Evolutionary conservation across 148 eudicot species (phyloP).

Genomic region (Rheum nobile): DNA sequence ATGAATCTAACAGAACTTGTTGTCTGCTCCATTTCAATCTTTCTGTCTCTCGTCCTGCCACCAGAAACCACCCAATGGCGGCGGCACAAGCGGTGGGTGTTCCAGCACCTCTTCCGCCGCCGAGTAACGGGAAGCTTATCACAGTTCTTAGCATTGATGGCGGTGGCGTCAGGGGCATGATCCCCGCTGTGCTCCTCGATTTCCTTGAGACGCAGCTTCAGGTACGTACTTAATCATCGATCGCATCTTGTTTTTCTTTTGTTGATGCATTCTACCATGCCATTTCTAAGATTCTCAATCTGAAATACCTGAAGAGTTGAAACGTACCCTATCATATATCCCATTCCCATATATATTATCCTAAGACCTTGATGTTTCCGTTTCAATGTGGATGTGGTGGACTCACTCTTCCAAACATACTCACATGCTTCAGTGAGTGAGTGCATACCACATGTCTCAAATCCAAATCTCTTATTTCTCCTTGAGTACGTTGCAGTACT

Average conservation of each 20-base stretch:
- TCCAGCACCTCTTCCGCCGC: not conserved
- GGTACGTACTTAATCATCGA: not conserved
- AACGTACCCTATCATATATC: no score
- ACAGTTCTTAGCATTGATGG: conserved; percentile 11
- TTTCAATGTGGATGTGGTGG: no score
- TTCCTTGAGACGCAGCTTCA: conserved; percentile 2
- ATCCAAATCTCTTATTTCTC: no score
- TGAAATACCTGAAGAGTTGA: no score
- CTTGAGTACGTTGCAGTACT: no score
- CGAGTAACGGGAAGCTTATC: conserved; percentile 7
- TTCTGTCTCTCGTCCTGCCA: not conserved
- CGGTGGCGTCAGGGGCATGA: conserved; percentile 8
- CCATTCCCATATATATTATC: no score
- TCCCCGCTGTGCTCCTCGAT: conserved; percentile 7
- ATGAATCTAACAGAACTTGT: not conserved
- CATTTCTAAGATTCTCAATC: no score
- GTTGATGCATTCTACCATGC: no score
- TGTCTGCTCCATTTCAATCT: not conserved
- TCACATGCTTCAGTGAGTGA: no score
- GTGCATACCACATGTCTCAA: no score
- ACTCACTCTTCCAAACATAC: no score
- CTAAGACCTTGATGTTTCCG: no score
- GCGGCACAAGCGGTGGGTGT: not conserved
- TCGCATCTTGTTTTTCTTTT: not conserved
- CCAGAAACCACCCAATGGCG: not conserved